Conservation (phyloP, 1,284 basidiomycete genomes). For the Cutaneotrichosporon arboriforme region DNA sequence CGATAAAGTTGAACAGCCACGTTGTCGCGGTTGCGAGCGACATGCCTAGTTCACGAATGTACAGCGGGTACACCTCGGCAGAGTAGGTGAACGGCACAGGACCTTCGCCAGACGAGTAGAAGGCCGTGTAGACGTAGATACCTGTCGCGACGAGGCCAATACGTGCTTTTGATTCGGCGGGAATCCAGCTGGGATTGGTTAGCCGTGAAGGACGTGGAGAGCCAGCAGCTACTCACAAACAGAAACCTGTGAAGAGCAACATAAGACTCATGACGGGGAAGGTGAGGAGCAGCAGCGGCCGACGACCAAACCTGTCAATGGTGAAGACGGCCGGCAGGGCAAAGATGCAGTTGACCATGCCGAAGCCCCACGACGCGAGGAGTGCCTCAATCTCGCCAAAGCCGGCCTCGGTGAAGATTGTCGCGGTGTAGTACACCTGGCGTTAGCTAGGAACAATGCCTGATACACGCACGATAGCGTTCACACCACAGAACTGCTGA, state of each 20-base stretch:
- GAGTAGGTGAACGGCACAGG: slow-evolving; percentile 60
- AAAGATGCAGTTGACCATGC: slow-evolving; percentile 43
- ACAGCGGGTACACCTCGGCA: slow-evolving; percentile 51
- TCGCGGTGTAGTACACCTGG: slow-evolving; percentile 50
- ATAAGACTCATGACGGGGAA: slow-evolving; percentile 51
- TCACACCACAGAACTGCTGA: slow-evolving; percentile 39
- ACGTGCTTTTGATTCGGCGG: slow-evolving; percentile 7
- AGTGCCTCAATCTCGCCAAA: slow-evolving; percentile 44
- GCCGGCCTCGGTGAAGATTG: slow-evolving; percentile 58
- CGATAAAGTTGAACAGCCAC: slow-evolving; percentile 39
- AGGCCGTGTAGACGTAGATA: slow-evolving; percentile 15
- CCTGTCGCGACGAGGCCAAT: slow-evolving; percentile 43
- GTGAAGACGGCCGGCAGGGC: slow-evolving; percentile 28
- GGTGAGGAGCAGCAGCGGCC: slow-evolving; percentile 61
- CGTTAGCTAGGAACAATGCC: slow-evolving; percentile 1
- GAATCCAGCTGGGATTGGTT: slow-evolving; percentile 8
- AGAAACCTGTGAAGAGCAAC: slow-evolving; percentile 46
- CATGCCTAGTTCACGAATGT: slow-evolving; percentile 52
- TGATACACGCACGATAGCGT: slow-evolving; percentile 18
- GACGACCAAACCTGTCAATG: slow-evolving; percentile 56
- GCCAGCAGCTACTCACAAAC: slow-evolving; percentile 13
- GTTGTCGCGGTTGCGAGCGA: slow-evolving; percentile 45
- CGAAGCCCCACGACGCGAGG: slow-evolving; percentile 59
- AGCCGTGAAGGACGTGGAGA: neutral
- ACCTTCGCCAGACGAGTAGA: slow-evolving; percentile 56